These are phyloP conservation scores for Raffaelea arxii DNA, from an alignment of 2,329 filamentous ascomycete genomes.

Conservation along the genomic window DNA sequence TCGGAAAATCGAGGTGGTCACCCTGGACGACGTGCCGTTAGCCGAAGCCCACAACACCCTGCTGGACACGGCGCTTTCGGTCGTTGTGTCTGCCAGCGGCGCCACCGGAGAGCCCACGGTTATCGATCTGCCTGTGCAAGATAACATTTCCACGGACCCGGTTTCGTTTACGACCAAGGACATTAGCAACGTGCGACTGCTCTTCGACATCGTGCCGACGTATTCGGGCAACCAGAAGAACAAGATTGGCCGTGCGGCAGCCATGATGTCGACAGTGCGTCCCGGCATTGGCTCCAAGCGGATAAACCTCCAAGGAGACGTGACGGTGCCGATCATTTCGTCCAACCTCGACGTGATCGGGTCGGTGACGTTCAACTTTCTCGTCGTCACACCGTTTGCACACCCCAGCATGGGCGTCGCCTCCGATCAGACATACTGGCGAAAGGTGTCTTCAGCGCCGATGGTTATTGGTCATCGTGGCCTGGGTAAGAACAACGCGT, in stretches of 20 bases:
- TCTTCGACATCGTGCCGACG: conserved; percentile 93
- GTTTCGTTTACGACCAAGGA: conserved; percentile 80
- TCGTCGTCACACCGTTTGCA: conserved; percentile 86
- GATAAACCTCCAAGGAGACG: conserved; percentile 87
- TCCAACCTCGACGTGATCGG: conserved; percentile 84
- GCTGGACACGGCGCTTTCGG: conserved; percentile 84
- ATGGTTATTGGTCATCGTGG: conserved; percentile 70
- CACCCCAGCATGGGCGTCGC: conserved; percentile 92
- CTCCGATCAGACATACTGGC: conserved; percentile 92
- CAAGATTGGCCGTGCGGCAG: conserved; percentile 82
- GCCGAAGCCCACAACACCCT: conserved; percentile 84
- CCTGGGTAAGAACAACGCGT: conserved; percentile 80
- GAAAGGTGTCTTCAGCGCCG: conserved; percentile 68
- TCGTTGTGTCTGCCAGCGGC: conserved; percentile 79
- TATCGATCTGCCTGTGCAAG: conserved; percentile 86
- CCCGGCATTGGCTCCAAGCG: conserved; percentile 73
- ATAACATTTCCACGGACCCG: conserved; percentile 87
- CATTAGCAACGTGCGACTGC: conserved; percentile 69
- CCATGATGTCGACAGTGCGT: conserved; percentile 76
- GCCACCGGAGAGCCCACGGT: conserved; percentile 80
- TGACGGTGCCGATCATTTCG: conserved; percentile 83
- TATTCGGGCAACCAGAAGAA: conserved; percentile 85
- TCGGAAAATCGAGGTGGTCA: conserved; percentile 71
- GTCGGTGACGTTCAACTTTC: conserved; percentile 91
- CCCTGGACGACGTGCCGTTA: conserved; percentile 78